Evolutionary conservation across 2,329 filamentous ascomycete species (phyloP), one percentile per base, ranked within the genome.

Genomic region (Trichoderma koningii): DNA sequence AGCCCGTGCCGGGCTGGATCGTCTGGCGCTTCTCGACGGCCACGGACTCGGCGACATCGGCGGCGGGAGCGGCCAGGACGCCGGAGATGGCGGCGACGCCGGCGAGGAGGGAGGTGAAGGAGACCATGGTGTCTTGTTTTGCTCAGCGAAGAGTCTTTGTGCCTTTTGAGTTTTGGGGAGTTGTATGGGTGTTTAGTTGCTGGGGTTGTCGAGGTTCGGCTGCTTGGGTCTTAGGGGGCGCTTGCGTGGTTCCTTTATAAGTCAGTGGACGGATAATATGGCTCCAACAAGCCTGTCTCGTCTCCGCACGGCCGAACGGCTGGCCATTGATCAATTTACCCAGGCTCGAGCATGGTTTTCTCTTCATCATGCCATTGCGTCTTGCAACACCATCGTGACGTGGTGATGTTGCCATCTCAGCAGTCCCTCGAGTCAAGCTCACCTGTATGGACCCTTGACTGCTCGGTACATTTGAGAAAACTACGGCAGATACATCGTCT

Each of bases 11-110:
- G n/a, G 60, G 60, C 21, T 38, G 38, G 38, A 63, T 51, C 0
- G 50, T 15, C 50, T 63, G 60, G 5, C 60, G 60, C 60, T 63
- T 55, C 19, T 63, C 60, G 7, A 62, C 47, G 7, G 26, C 59
- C n/a, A 41, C 38, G 28, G 34, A 34, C 5, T 63, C 60, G 15
- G 34, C 53, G 17, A 38, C 53, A 4, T 63, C 60, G 12, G 34
- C 34, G 6, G 47, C 53, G 26, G 60, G 60, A 63, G 60, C 60
- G 10, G 60, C 53, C 48, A 53, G 19, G n/a, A 55, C 60, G 21
- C 60, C 60, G 1, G 50, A 9, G 34, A 63, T 14, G 28, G 60
- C 41, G 50, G 47, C 60, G 28, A 63, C 38, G 60, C 60, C 41
- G 19, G 28, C 60, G 41, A 63, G 50, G 42, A 63, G 50, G 10